phyloP scores from a whole-genome alignment of 2,329 filamentous ascomycete genomes.

The Xylaria sp. region DNA sequence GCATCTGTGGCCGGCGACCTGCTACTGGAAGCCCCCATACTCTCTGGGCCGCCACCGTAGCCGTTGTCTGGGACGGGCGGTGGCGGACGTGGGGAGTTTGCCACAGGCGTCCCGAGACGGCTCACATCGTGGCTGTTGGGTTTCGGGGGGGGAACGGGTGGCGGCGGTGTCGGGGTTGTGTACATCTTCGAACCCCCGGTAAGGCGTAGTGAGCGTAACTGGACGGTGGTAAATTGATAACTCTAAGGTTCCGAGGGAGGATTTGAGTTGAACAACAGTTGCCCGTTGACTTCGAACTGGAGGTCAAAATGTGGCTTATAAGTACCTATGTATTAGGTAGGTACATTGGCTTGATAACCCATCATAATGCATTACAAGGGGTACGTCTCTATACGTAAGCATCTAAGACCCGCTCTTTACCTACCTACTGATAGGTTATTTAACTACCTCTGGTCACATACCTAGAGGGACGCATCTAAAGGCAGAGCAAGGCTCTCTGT shows the following conservation, averaged over 20 bases:
- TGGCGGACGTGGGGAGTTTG: slow-evolving; percentile 58
- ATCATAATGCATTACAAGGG: too few relatives aligned
- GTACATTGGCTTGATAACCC: too few relatives aligned
- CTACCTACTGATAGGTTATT: too few relatives aligned
- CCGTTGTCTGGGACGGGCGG: slow-evolving; percentile 52
- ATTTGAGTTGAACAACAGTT: not conserved
- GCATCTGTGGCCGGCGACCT: slow-evolving; percentile 43
- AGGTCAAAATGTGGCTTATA: too few relatives aligned
- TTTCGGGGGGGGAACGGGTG: slow-evolving; percentile 78
- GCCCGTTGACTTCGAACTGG: too few relatives aligned
- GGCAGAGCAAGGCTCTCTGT: too few relatives aligned
- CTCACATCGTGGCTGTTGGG: slow-evolving; percentile 75
- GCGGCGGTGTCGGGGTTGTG: slow-evolving; percentile 62
- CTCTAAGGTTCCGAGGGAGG: not conserved
- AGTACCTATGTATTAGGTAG: too few relatives aligned
- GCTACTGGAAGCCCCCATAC: slow-evolving; percentile 41
- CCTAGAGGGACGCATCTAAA: too few relatives aligned
- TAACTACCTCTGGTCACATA: too few relatives aligned
- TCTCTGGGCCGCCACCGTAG: slow-evolving; percentile 37
- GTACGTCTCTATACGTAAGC: too few relatives aligned
- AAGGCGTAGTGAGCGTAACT: too few relatives aligned
- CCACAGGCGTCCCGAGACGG: slow-evolving; percentile 72
- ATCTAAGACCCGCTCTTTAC: too few relatives aligned
- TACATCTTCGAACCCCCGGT: slow-evolving; percentile 32
- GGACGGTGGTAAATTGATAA: not conserved